Conservation (phyloP, 23 red algal genomes). For the Cyanidiococcus yangmingshanensis region DNA sequence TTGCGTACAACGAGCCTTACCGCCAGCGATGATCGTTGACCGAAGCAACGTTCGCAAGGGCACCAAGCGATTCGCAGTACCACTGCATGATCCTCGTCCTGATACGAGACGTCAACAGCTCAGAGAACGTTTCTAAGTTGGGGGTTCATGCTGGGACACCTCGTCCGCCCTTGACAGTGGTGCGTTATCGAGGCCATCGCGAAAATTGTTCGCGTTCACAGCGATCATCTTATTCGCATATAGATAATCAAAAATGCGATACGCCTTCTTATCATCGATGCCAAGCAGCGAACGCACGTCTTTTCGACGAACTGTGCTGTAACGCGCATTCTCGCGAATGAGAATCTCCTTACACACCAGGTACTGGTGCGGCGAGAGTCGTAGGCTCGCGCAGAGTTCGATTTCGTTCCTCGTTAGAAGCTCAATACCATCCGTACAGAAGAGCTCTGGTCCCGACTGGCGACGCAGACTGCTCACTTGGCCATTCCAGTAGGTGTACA, state of each 20-base stretch:
- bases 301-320: constrained; percentile 50
- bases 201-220: too few relatives aligned
- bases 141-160: too few relatives aligned
- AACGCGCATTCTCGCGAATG: constrained; percentile 59
- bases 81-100: too few relatives aligned
- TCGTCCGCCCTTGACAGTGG: too few relatives aligned
- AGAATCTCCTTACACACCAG: constrained; percentile 70
- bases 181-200: too few relatives aligned
- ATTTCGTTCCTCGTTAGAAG: constrained; percentile 55
- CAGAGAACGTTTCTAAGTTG: too few relatives aligned
- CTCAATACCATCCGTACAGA: constrained; percentile 61
- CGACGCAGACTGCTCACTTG: neutral
- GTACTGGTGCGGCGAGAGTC: constrained; percentile 69
- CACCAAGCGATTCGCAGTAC: too few relatives aligned
- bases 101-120: too few relatives aligned
- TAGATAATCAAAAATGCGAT: neutral
- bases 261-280: constrained; percentile 12
- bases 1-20: too few relatives aligned
- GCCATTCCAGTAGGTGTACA: neutral
- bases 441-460: constrained; percentile 15
- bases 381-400: constrained; percentile 53
- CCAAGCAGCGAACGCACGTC: constrained; percentile 31
- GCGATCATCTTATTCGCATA: neutral
- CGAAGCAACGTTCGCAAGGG: too few relatives aligned
- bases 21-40: too few relatives aligned